These are phyloP conservation scores for Pisolithus albus DNA, from an alignment of 768 basidiomycete genomes.

Conservation along the genomic window DNA sequence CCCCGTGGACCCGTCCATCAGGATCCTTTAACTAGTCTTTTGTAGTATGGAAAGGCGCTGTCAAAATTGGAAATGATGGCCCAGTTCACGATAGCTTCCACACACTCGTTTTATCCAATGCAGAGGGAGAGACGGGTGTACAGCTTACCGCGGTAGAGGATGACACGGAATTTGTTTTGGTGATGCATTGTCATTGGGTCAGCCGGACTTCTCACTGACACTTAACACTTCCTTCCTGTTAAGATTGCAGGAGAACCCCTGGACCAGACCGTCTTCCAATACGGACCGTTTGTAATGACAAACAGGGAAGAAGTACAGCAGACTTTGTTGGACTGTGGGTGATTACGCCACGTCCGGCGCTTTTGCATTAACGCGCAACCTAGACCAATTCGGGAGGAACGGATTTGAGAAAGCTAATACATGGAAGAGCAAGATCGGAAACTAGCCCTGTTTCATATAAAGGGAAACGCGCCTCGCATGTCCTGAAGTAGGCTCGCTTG, in stretches of 20 bases:
- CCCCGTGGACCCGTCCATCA: not conserved
- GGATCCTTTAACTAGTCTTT: slow-evolving; percentile 1
- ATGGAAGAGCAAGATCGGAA: slow-evolving; percentile 81
- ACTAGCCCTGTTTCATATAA: slow-evolving; percentile 4
- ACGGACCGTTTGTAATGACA: slow-evolving; percentile 87
- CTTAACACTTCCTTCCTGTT: not conserved
- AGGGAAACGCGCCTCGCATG: too few species aligned
- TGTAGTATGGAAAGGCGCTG: slow-evolving; percentile 41
- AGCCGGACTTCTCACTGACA: not conserved
- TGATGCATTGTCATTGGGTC: slow-evolving; percentile 25
- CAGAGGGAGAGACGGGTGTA: slow-evolving; percentile 59
- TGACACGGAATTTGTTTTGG: slow-evolving; percentile 71
- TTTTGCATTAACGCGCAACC: slow-evolving; percentile 6
- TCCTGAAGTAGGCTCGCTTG: too few species aligned
- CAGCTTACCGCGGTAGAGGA: slow-evolving; percentile 50
- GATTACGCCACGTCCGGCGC: not conserved
- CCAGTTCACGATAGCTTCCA: slow-evolving; percentile 53
- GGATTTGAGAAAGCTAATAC: slow-evolving; percentile 87
- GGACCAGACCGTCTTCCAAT: slow-evolving; percentile 81
- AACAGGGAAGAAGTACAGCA: slow-evolving; percentile 71
- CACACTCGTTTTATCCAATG: slow-evolving; percentile 75
- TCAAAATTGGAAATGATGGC: slow-evolving; percentile 51
- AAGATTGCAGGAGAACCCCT: slow-evolving; percentile 84
- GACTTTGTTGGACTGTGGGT: slow-evolving; percentile 75
- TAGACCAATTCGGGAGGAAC: slow-evolving; percentile 69